Conservation (phyloP, 148 eudicot genomes). For the Salicornia ramosissima region DNA sequence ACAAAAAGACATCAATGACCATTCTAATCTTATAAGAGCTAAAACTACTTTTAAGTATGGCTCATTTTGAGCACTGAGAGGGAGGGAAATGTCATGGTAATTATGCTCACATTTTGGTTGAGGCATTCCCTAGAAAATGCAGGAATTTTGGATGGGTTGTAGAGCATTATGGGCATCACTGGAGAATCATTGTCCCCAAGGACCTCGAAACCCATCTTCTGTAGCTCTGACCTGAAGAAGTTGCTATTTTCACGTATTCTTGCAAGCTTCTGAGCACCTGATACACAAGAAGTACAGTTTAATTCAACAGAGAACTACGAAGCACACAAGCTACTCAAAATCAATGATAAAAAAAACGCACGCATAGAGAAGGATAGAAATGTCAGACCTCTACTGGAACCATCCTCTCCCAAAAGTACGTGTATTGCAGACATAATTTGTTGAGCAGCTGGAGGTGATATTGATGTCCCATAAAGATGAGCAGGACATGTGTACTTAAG, state of each 20-base stretch:
- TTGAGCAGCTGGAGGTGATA: slow-evolving; percentile 93
- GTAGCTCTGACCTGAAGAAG: slow-evolving; percentile 82
- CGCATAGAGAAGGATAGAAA: not conserved
- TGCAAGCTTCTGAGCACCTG: slow-evolving; percentile 90
- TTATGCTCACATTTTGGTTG: slow-evolving; percentile 60
- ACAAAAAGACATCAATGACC: not conserved
- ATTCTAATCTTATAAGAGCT: not conserved
- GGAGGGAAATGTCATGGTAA: not conserved
- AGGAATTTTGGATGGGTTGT: slow-evolving; percentile 82
- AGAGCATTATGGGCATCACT: slow-evolving; percentile 87
- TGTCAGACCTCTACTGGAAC: slow-evolving; percentile 77
- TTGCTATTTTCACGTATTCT: slow-evolving; percentile 71
- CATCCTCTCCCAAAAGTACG: slow-evolving; percentile 91
- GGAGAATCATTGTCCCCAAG: slow-evolving; percentile 87
- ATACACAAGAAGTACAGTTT: not conserved
- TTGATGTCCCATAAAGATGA: slow-evolving; percentile 87
- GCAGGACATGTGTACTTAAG: slow-evolving; percentile 76
- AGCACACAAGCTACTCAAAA: not conserved
- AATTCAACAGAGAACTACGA: slow-evolving; percentile 1
- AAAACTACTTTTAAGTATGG: not conserved
- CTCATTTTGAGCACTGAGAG: not conserved
- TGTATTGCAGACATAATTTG: slow-evolving; percentile 77
- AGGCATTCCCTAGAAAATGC: slow-evolving; percentile 95
- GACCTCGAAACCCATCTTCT: slow-evolving; percentile 86
- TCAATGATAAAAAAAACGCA: not conserved